phyloP scores from a whole-genome alignment of 768 basidiomycete genomes.

The Russula brevipes region DNA sequence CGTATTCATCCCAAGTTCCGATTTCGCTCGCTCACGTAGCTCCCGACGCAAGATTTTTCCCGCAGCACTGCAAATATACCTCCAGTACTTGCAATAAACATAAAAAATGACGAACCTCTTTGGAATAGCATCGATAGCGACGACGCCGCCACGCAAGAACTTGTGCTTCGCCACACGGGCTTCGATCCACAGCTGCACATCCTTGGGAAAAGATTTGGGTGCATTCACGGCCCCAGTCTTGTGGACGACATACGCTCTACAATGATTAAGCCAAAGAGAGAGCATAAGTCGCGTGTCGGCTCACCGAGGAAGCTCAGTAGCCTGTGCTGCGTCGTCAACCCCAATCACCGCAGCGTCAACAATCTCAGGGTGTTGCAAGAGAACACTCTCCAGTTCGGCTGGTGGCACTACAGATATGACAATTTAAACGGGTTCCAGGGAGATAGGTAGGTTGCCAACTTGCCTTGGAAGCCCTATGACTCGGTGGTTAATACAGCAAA shows the following conservation, averaged over 20 bases:
- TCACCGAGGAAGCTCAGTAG: slow-evolving; percentile 77
- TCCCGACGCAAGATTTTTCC: slow-evolving; percentile 85
- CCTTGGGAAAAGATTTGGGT: slow-evolving; percentile 41
- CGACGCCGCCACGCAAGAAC: slow-evolving; percentile 66
- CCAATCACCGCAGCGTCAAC: slow-evolving; percentile 82
- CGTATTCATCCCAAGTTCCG: slow-evolving; percentile 34
- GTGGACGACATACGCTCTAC: slow-evolving; percentile 61
- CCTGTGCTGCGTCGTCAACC: slow-evolving; percentile 56
- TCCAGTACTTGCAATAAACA: not conserved
- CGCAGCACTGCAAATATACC: slow-evolving; percentile 49
- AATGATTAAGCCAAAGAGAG: not conserved
- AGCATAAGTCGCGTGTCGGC: not conserved
- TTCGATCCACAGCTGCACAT: slow-evolving; percentile 63
- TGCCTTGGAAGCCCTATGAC: slow-evolving; percentile 69
- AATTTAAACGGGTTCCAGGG: not conserved
- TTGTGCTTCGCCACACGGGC: slow-evolving; percentile 72
- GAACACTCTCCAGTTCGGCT: slow-evolving; percentile 75
- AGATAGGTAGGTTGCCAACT: slow-evolving; percentile 10
- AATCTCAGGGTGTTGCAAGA: slow-evolving; percentile 69
- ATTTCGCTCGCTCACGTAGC: slow-evolving; percentile 61
- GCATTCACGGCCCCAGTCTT: slow-evolving; percentile 34
- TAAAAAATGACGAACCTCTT: slow-evolving; percentile 47
- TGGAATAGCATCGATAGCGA: slow-evolving; percentile 57
- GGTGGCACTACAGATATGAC: slow-evolving; percentile 58
- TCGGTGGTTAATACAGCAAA: not conserved